Percentiles rank a stretch among this genome's conserved stretches.
Evolutionary conservation across 2,329 filamentous ascomycete genomes (phyloP).

Genomic region (Trichophyton simii): DNA sequence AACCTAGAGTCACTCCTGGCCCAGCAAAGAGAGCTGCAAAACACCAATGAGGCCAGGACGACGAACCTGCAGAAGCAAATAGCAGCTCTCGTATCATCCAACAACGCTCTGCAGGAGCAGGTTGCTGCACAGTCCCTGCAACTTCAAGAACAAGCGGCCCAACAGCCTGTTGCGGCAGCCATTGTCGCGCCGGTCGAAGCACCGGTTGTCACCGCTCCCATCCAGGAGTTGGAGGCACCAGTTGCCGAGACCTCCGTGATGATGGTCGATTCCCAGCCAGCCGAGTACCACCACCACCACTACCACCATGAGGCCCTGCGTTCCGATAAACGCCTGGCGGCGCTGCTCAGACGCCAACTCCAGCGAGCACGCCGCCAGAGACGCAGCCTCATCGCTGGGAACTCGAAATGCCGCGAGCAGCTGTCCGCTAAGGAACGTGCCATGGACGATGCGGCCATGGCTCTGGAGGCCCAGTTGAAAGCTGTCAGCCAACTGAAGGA

Average conservation of each 20-base stretch:
- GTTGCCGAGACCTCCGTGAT: not conserved
- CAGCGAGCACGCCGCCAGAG: not conserved
- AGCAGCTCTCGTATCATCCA: not conserved
- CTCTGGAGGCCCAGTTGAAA: not conserved
- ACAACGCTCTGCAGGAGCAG: constrained; percentile 1
- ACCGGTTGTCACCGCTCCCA: not conserved
- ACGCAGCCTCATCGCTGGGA: not conserved
- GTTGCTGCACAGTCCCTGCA: not conserved
- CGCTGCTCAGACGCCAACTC: constrained; percentile 6
- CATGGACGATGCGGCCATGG: not conserved
- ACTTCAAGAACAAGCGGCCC: constrained; percentile 3
- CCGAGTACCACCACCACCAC: not conserved
- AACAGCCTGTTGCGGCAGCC: not conserved
- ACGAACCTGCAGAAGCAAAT: constrained; percentile 2
- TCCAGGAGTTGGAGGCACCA: not conserved
- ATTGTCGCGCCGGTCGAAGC: not conserved
- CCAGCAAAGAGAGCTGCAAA: not conserved
- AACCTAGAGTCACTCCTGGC: not conserved
- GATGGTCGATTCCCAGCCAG: not conserved
- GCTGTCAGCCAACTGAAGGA: not conserved
- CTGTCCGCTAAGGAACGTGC: not conserved
- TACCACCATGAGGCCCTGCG: not conserved
- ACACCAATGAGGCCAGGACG: constrained; percentile 4
- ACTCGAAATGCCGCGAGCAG: not conserved
- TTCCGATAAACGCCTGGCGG: not conserved